Evolutionary conservation across 2,329 filamentous ascomycete genomes (phyloP).

Genomic region (Trichophyton benhamiae): DNA sequence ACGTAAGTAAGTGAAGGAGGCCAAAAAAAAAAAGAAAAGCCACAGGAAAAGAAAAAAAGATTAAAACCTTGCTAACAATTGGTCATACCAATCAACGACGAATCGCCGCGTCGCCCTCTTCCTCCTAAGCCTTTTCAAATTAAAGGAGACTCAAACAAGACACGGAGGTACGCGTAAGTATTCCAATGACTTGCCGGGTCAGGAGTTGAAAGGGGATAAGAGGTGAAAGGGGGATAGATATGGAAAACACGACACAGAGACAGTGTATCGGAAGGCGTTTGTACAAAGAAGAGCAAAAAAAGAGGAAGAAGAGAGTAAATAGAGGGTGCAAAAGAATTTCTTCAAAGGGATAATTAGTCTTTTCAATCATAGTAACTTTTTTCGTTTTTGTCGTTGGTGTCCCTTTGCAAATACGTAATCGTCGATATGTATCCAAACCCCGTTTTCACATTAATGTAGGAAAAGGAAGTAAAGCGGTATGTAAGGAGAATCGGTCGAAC

Average conservation of each 20-base stretch:
- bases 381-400: not conserved
- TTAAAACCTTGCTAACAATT: slow-evolving; percentile 2
- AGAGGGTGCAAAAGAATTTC: not conserved
- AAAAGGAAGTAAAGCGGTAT: not conserved
- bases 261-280: not conserved
- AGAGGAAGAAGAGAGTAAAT: not conserved
- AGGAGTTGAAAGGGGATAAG: not conserved
- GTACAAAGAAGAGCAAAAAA: not conserved
- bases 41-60: not conserved
- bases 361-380: not conserved
- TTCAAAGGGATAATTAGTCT: not conserved
- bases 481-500: not conserved
- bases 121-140: not conserved
- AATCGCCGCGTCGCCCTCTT: not conserved
- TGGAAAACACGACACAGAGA: not conserved
- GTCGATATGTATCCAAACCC: not conserved
- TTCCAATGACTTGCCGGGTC: not conserved
- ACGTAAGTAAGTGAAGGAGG: not conserved
- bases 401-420: not conserved
- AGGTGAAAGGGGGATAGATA: not conserved
- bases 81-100: not conserved
- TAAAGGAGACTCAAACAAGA: not conserved
- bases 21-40: not conserved
- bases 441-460: not conserved
- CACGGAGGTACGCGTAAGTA: not conserved